phyloP scores from a whole-genome alignment of 371 early-diverging fungal species.

The Lichtheimia hyalospora region DNA sequence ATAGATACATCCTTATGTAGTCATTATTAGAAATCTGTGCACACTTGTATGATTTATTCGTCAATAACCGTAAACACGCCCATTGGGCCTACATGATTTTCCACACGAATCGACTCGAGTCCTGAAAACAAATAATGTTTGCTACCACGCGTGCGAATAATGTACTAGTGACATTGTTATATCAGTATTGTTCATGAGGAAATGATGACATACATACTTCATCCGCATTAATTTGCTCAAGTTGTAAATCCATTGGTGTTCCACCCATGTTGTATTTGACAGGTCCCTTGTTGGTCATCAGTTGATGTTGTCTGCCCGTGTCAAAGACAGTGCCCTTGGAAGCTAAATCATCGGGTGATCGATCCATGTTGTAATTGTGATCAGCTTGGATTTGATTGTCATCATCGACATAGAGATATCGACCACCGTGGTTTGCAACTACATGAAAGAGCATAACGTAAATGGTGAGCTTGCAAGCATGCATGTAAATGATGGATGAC shows the following conservation, averaged over 20 bases:
- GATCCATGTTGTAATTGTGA: conserved; percentile 13
- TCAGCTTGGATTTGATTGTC: conserved; percentile 17
- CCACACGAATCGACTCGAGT: conserved; percentile 4
- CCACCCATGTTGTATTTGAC: conserved; percentile 4
- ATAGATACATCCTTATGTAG: too few species aligned
- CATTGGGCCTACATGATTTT: conserved; percentile 14
- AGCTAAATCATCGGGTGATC: conserved; percentile 11
- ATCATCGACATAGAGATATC: conserved; percentile 17
- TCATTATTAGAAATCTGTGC: too few species aligned
- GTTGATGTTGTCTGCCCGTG: conserved; percentile 4
- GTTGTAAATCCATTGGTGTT: conserved; percentile 1
- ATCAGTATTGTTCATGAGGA: not conserved
- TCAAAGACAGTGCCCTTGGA: conserved; percentile 14
- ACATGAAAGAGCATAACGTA: not conserved
- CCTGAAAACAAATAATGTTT: conserved; percentile 14
- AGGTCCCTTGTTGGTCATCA: conserved; percentile 2
- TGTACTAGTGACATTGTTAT: conserved; percentile 5
- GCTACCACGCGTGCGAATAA: conserved; percentile 7
- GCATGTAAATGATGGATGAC: not conserved
- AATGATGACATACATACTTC: conserved; percentile 1
- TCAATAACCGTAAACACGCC: conserved; percentile 12
- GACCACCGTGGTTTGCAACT: conserved; percentile 25
- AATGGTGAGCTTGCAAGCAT: not conserved
- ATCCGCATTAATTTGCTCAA: conserved; percentile 10
- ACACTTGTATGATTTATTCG: not conserved